A percentile compares a stretch with the other conserved stretches of the same genome.
Conservation (phyloP, 169 alveolate genomes). For the Plasmodium sp. region DNA sequence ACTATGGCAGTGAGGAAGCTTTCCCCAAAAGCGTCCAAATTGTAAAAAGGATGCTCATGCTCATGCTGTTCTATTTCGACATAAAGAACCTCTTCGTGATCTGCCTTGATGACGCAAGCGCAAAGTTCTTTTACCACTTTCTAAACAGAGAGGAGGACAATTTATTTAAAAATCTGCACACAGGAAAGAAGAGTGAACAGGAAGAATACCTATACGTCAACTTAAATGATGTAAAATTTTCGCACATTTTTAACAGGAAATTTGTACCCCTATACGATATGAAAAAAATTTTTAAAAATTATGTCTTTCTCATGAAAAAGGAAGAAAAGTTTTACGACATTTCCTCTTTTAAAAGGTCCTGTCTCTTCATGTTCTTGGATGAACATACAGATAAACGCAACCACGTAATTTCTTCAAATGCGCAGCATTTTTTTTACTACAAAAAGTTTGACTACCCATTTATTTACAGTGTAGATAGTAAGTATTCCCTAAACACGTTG, state of each 20-base stretch:
- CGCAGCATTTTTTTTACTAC: conserved; percentile 55
- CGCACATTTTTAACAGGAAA: conserved; percentile 38
- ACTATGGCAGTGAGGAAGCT: not conserved
- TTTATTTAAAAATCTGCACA: not conserved
- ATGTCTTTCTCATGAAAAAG: conserved; percentile 48
- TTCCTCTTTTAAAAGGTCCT: conserved; percentile 48
- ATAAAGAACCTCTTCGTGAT: conserved; percentile 47
- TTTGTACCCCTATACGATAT: conserved; percentile 41
- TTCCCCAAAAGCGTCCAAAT: not conserved
- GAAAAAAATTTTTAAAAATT: conserved; percentile 28
- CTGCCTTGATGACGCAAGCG: conserved; percentile 46
- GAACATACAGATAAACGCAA: conserved; percentile 38
- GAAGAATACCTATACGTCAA: conserved; percentile 9
- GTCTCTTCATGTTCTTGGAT: conserved; percentile 62
- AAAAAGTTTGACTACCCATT: conserved; percentile 51
- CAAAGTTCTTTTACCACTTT: conserved; percentile 38
- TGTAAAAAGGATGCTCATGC: conserved; percentile 24
- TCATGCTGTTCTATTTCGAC: conserved; percentile 42
- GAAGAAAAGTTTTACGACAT: conserved; percentile 35
- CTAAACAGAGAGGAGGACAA: conserved; percentile 26
- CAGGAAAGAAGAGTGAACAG: not conserved
- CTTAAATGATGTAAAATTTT: conserved; percentile 31
- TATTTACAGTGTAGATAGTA: conserved; percentile 52
- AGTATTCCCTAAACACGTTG: conserved; percentile 25
- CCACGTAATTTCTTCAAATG: conserved; percentile 37